Conservation (phyloP, 148 eudicot genomes). For the Polygonum aviculare region DNA sequence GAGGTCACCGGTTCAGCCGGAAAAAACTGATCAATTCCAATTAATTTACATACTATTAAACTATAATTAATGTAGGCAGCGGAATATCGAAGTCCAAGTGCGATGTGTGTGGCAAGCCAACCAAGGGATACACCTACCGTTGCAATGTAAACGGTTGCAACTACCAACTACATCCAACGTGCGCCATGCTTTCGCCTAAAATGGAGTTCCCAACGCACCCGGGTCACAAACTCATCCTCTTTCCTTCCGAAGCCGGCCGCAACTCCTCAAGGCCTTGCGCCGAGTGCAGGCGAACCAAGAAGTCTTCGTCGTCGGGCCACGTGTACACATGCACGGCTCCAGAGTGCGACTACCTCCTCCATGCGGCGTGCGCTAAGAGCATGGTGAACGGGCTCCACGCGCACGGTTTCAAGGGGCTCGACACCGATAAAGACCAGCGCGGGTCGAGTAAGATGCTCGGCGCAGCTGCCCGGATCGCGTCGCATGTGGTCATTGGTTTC, state of each 20-base stretch:
- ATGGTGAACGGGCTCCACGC: conserved; percentile 49
- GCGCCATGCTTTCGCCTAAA: conserved; percentile 70
- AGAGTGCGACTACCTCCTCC: conserved; percentile 45
- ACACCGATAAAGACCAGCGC: conserved; percentile 6
- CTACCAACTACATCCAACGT: conserved; percentile 83
- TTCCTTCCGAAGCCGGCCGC: conserved; percentile 27
- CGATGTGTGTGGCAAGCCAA: conserved; percentile 58
- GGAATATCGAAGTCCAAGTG: conserved; percentile 60
- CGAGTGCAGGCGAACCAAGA: conserved; percentile 56
- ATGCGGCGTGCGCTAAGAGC: conserved; percentile 49
- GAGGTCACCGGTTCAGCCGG: too few species aligned
- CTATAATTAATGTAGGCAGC: conserved; percentile 18
- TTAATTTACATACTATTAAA: neutral
- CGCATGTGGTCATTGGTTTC: conserved; percentile 39
- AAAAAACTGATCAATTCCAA: too few species aligned
- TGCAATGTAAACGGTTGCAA: conserved; percentile 67
- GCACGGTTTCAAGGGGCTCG: conserved; percentile 27
- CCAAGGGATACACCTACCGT: conserved; percentile 53
- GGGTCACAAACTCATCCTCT: conserved; percentile 42
- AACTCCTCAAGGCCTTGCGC: conserved; percentile 21
- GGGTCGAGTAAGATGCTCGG: conserved; percentile 23
- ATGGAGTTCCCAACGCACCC: conserved; percentile 48
- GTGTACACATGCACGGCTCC: conserved; percentile 60
- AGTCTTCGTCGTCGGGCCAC: conserved; percentile 31
- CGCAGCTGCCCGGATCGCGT: conserved; percentile 34